A percentile compares a stretch with the other conserved stretches of the same genome.
These are phyloP conservation scores for Akanthomyces dipterigenus DNA, from an alignment of 2,329 filamentous ascomycete species.

Conservation along the genomic window DNA sequence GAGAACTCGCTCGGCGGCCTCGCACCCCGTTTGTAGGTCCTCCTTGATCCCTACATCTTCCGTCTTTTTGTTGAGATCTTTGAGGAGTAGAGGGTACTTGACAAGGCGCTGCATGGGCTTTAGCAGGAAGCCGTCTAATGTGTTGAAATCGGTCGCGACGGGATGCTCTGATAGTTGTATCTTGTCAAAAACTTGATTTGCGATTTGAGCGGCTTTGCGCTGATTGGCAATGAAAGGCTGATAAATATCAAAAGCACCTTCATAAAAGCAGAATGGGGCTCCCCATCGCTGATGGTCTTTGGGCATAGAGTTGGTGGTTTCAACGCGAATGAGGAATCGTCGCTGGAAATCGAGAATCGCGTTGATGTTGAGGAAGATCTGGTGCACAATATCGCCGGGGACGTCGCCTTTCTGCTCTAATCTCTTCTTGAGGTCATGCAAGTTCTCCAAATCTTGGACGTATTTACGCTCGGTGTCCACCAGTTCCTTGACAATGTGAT, in stretches of 20 bases:
- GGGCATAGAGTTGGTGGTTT: slow-evolving; percentile 85
- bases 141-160: slow-evolving; percentile 82
- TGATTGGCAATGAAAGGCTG: slow-evolving; percentile 97
- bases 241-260: slow-evolving; percentile 86
- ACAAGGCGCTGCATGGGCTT: slow-evolving; percentile 95
- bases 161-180: slow-evolving; percentile 67
- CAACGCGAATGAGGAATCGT: slow-evolving; percentile 88
- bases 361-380: slow-evolving; percentile 96
- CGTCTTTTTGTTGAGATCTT: slow-evolving; percentile 82
- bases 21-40: slow-evolving; percentile 71
- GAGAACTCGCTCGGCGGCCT: slow-evolving; percentile 74
- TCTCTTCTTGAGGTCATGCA: slow-evolving; percentile 86
- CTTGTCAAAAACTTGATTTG: slow-evolving; percentile 79
- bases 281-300: slow-evolving; percentile 83
- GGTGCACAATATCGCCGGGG: slow-evolving; percentile 82
- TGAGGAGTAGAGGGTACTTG: slow-evolving; percentile 87
- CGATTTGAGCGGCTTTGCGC: slow-evolving; percentile 79
- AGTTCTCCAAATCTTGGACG: slow-evolving; percentile 89
- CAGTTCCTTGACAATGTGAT: slow-evolving; percentile 86
- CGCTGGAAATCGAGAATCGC: slow-evolving; percentile 92
- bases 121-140: slow-evolving; percentile 83
- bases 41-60: slow-evolving; percentile 63
- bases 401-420: slow-evolving; percentile 83
- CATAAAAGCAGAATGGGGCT: slow-evolving; percentile 77
- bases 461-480: slow-evolving; percentile 96